Percentiles rank a stretch among this genome's conserved stretches.
These are phyloP conservation scores for Monsonia emarginata DNA, from an alignment of 441 rosid species.

Conservation along the genomic window DNA sequence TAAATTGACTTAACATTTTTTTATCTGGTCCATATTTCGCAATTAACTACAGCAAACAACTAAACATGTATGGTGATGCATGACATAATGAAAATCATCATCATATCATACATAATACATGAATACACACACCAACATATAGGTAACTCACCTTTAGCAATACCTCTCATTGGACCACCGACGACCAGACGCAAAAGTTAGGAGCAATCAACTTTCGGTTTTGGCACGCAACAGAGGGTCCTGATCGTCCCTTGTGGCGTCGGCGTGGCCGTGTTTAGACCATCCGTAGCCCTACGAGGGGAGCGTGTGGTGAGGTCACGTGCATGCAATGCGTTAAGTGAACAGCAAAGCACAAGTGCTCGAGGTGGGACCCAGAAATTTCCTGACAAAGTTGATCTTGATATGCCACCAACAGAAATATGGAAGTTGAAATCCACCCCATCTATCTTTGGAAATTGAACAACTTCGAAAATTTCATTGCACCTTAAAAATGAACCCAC, in stretches of 20 bases:
- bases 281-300: not conserved
- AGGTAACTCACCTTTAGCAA: not conserved
- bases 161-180: not conserved
- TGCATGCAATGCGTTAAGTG: conserved; percentile 15
- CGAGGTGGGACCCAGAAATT: conserved; percentile 16
- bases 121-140: too few species aligned
- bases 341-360: conserved; percentile 2
- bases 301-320: not conserved
- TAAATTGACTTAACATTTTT: not conserved
- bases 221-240: not conserved
- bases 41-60: too few species aligned
- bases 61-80: too few species aligned
- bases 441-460: conserved; percentile 10
- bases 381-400: conserved; percentile 26
- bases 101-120: not conserved
- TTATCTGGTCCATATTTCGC: too few species aligned
- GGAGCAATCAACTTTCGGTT: not conserved
- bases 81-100: too few species aligned
- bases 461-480: conserved; percentile 2
- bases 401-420: conserved; percentile 22
- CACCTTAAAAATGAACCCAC: conserved; percentile 5
- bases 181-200: not conserved
- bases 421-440: conserved; percentile 11
- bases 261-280: not conserved
- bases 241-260: not conserved